Percentiles rank a stretch among this genome's conserved stretches.
phyloP scores from a whole-genome alignment of 306 rosid species.

The Pachyrhizus erosus region DNA sequence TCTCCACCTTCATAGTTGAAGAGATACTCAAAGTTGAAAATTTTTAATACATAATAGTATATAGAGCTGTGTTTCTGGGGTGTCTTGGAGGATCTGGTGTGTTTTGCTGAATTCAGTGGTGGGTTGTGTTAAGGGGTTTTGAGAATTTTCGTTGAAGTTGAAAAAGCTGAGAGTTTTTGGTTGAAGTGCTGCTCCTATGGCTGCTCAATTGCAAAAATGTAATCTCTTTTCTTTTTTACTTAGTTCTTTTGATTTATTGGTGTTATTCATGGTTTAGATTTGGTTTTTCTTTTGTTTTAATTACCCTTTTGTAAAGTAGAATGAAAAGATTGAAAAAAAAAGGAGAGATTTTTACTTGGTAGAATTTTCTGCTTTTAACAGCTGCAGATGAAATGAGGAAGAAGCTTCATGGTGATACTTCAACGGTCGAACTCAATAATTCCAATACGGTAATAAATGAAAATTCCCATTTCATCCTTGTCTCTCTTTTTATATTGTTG shows the following conservation, averaged over 20 bases:
- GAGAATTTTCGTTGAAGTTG: slow-evolving; percentile 34
- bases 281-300: background rate
- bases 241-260: background rate
- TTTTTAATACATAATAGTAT: slow-evolving; percentile 9
- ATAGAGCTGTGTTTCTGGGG: slow-evolving; percentile 2
- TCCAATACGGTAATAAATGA: slow-evolving; percentile 46
- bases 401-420: slow-evolving; percentile 52
- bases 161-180: slow-evolving; percentile 30
- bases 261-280: slow-evolving; percentile 12
- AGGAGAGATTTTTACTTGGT: slow-evolving; percentile 15
- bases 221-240: slow-evolving; percentile 13
- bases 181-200: slow-evolving; percentile 47
- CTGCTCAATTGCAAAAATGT: slow-evolving; percentile 53
- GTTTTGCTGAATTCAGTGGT: slow-evolving; percentile 12
- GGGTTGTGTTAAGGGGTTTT: slow-evolving; percentile 29
- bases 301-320: background rate
- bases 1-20: slow-evolving; percentile 12
- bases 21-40: slow-evolving; percentile 8
- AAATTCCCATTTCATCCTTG: background rate
- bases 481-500: slow-evolving; percentile 29
- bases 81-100: slow-evolving; percentile 42
- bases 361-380: slow-evolving; percentile 41
- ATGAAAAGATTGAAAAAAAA: background rate
- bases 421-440: slow-evolving; percentile 45
- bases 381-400: slow-evolving; percentile 58